A percentile compares a stretch with the other conserved stretches of the same genome.
Conservation (phyloP, 352 stramenopile genomes). For the Globisporangium nodosum region DNA sequence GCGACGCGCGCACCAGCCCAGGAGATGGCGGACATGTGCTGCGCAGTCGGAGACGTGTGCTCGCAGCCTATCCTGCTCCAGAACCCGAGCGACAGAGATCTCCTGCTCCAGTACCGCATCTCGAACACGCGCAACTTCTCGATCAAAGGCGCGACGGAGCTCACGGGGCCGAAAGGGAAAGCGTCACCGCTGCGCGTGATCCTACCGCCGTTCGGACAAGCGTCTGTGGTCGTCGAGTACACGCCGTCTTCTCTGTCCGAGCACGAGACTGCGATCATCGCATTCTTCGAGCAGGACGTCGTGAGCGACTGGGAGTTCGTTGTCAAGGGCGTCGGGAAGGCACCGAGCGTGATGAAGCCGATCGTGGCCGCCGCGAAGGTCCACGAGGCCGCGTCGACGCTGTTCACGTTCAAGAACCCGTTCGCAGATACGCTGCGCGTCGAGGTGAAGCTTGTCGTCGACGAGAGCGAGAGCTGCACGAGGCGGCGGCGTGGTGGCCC, state of each 20-base stretch:
- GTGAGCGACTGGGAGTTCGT: constrained; percentile 89
- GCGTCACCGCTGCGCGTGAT: constrained; percentile 20
- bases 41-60: constrained; percentile 77
- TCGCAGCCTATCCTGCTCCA: constrained; percentile 78
- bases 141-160: constrained; percentile 35
- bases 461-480: not conserved
- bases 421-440: constrained; percentile 80
- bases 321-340: constrained; percentile 64
- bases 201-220: constrained; percentile 64
- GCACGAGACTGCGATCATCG: constrained; percentile 58
- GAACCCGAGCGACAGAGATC: constrained; percentile 82
- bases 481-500: not conserved
- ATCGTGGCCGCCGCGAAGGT: constrained; percentile 67
- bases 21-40: constrained; percentile 70
- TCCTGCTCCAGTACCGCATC: constrained; percentile 67
- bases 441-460: constrained; percentile 60
- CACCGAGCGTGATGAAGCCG: constrained; percentile 89
- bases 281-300: constrained; percentile 65
- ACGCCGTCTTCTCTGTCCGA: constrained; percentile 87
- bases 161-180: not conserved
- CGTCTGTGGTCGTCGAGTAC: constrained; percentile 80
- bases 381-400: constrained; percentile 69
- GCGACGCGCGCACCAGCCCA: constrained; percentile 48
- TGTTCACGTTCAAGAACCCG: constrained; percentile 92
- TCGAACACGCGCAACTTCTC: constrained; percentile 88